phyloP scores from a whole-genome alignment of 371 early-diverging fungal species.

The Actinomortierella ambigua region DNA sequence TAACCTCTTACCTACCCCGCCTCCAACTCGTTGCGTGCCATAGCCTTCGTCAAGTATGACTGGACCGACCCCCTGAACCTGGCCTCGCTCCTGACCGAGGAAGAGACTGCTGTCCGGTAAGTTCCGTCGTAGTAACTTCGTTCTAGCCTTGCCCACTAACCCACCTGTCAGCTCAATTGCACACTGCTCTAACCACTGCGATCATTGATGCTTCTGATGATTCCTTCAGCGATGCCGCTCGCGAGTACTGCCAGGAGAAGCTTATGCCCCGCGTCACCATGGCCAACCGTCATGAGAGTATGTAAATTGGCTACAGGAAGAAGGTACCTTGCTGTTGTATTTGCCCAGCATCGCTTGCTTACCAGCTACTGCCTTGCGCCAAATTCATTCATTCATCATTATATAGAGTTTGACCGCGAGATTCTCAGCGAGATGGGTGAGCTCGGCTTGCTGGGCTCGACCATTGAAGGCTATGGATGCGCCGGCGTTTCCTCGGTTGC shows the following conservation, averaged over 20 bases:
- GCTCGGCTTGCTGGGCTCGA: conserved; percentile 93
- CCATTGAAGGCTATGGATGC: conserved; percentile 96
- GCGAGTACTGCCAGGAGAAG: conserved; percentile 87
- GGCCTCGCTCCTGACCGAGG: conserved; percentile 86
- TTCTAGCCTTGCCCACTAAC: no score
- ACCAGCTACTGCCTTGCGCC: neutral
- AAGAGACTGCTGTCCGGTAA: conserved; percentile 81
- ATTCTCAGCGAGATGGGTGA: conserved; percentile 96
- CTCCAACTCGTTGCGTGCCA: neutral
- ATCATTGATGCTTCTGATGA: neutral
- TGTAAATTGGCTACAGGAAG: conserved; percentile 10
- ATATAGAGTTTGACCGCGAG: conserved; percentile 81
- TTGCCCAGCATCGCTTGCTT: neutral
- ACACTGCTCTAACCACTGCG: neutral
- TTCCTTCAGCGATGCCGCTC: conserved; percentile 75
- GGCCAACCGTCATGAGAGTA: conserved; percentile 90
- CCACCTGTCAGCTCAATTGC: no score
- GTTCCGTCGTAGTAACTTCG: no score
- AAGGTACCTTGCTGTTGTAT: conserved; percentile 17
- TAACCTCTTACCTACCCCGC: neutral
- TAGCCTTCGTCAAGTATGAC: conserved; percentile 82
- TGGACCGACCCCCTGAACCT: conserved; percentile 93
- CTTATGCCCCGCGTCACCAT: conserved; percentile 85
- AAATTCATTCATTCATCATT: no score
- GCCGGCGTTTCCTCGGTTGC: conserved; percentile 97